Evolutionary conservation across 805 yeast genomes (phyloP), one percentile per base, ranked within the genome.

Genomic region (Tetrapisispora iriomotensis): DNA sequence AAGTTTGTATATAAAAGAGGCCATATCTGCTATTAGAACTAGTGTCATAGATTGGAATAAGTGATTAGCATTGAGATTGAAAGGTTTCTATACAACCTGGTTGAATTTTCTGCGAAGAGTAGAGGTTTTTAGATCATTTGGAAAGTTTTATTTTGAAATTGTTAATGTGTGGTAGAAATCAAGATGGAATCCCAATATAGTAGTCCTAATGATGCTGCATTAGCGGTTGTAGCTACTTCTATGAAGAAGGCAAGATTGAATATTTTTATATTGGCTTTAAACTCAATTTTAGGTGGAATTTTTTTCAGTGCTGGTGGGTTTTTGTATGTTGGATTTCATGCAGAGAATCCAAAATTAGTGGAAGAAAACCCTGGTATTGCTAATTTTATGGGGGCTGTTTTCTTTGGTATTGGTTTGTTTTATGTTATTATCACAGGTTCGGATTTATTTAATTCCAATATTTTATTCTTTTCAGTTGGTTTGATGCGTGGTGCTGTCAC

Each of bases 171-270:
- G 24, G 6, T 7, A n/a, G 19, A n/a, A 13, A n/a, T 7, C 4
- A n/a, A 13, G 19, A 20, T 26, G 50, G 81, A 75, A 48, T 64
- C 72, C 2, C 62, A 68, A 47, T 83, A 81, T 50, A 68, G 81
- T 36, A 75, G 86, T 4, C 83, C 90, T 6, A 78, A 82, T 60
- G 94, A 83, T 50, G 78, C 90, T 2, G 92, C 92, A 0, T 59
- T 83, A 37, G 92, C 94, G 0, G 80, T 82, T 29, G 90, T 82
- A 15, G 94, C 94, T 8, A 83, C 92, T 0, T 69, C 86, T 2
- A 82, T 82, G 92, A 83, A 83, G 58, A 83, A 83, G 52, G 72
- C 88, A 4, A 68, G 94, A 57, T 67, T 81, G 22, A 69, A 75
- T 45, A 47, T 76, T 4, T 79, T 77, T 42, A 68, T 78, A 1